Evolutionary conservation across 305 asterid genomes (phyloP).

Genomic region (Monarda citriodora): DNA sequence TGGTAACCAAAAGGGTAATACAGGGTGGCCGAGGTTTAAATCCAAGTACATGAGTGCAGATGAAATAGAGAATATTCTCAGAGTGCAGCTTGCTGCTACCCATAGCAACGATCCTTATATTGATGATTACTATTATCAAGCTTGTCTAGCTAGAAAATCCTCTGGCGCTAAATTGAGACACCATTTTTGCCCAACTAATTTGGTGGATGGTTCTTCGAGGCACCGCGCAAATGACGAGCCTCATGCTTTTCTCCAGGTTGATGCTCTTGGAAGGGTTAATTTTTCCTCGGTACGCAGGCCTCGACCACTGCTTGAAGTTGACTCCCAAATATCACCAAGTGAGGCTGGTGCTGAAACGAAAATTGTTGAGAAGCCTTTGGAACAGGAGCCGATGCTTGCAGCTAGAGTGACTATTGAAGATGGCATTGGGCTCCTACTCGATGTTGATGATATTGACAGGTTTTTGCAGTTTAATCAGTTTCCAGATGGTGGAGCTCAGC

Average conservation of each 20-base stretch:
- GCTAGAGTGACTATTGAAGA: slow-evolving; percentile 92
- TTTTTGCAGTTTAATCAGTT: slow-evolving; percentile 69
- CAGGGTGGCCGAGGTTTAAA: slow-evolving; percentile 77
- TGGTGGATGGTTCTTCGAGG: slow-evolving; percentile 68
- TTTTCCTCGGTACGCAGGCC: slow-evolving; percentile 96
- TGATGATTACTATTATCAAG: slow-evolving; percentile 95
- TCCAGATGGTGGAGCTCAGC: slow-evolving; percentile 65
- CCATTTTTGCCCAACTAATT: slow-evolving; percentile 82
- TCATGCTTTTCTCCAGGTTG: slow-evolving; percentile 95
- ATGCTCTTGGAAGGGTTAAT: slow-evolving; percentile 94
- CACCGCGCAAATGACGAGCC: slow-evolving; percentile 75
- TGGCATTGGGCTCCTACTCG: slow-evolving; percentile 83
- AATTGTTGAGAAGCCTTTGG: slow-evolving; percentile 77
- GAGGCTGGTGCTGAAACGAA: slow-evolving; percentile 53
- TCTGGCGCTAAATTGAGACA: slow-evolving; percentile 80
- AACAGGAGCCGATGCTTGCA: slow-evolving; percentile 97
- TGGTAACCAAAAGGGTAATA: slow-evolving; percentile 46
- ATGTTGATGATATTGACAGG: slow-evolving; percentile 90
- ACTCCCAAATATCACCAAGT: slow-evolving; percentile 57
- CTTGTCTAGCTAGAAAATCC: slow-evolving; percentile 80
- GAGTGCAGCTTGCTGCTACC: slow-evolving; percentile 92
- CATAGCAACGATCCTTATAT: slow-evolving; percentile 90
- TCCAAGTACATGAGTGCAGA: slow-evolving; percentile 84
- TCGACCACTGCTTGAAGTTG: slow-evolving; percentile 97
- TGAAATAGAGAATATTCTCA: slow-evolving; percentile 85